Percentiles rank a stretch among this genome's conserved stretches.
phyloP scores from a whole-genome alignment of 257 asterid species.

The Nicotiana otophora region DNA sequence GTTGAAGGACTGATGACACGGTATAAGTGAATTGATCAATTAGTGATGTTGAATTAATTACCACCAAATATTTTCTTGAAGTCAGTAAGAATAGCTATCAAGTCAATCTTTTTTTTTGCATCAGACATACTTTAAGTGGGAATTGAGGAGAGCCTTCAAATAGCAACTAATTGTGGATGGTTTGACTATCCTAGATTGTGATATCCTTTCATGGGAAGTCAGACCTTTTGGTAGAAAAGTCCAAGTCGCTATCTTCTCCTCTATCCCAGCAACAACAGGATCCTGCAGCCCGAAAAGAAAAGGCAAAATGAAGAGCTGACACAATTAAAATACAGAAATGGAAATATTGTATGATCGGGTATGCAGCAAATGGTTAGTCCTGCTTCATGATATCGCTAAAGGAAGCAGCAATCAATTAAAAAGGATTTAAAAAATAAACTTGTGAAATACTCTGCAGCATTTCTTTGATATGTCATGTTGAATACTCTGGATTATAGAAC shows the following conservation, averaged over 20 bases:
- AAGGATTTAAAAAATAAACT: neutral
- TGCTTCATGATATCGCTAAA: neutral
- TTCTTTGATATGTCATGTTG: too few relatives aligned
- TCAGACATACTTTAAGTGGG: neutral
- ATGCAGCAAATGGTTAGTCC: neutral
- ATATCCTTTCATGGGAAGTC: neutral
- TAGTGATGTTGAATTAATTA: neutral
- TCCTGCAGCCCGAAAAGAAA: constrained; percentile 44
- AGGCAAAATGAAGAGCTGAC: neutral
- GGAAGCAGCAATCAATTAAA: neutral
- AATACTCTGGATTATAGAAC: neutral
- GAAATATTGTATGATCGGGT: neutral
- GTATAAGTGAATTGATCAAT: neutral
- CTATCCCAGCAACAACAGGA: constrained; percentile 85
- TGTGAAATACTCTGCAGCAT: too few relatives aligned
- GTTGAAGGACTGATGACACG: neutral
- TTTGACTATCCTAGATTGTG: neutral
- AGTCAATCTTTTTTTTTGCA: neutral
- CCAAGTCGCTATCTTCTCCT: constrained; percentile 95
- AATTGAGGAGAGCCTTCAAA: neutral
- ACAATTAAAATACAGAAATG: neutral
- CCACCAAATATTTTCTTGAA: neutral
- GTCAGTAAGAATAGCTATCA: neutral
- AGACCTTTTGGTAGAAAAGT: constrained; percentile 89
- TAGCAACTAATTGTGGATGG: neutral